A percentile compares a stretch with the other conserved stretches of the same genome.
Conservation (phyloP, 228 moss, liverwort and hornwort genomes). For the Sphagnum fallax region DNA sequence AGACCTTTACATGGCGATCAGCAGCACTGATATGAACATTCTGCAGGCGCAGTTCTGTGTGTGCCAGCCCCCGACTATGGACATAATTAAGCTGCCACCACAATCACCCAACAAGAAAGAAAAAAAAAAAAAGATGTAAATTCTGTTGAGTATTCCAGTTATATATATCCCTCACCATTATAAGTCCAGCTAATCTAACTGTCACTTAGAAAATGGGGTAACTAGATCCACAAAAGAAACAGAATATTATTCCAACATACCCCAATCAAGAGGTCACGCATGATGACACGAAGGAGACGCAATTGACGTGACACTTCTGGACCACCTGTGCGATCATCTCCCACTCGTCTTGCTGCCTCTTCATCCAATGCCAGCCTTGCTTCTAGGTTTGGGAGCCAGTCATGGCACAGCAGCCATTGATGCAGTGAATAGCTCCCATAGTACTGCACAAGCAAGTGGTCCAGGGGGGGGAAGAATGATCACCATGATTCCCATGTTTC, state of each 20-base stretch:
- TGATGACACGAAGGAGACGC: slow-evolving; percentile 36
- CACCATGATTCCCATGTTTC: not conserved
- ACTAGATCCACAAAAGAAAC: no score
- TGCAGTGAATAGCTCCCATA: slow-evolving; percentile 48
- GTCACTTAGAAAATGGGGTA: no score
- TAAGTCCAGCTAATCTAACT: no score
- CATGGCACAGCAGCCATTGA: slow-evolving; percentile 40
- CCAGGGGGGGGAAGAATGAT: not conserved
- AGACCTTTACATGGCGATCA: slow-evolving; percentile 35
- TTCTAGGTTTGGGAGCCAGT: slow-evolving; percentile 44
- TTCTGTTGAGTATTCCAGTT: no score
- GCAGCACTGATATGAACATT: slow-evolving; percentile 37
- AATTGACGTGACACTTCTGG: slow-evolving; percentile 36
- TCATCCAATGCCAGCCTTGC: slow-evolving; percentile 29
- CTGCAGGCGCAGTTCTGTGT: slow-evolving; percentile 39
- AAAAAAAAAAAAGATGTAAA: not conserved
- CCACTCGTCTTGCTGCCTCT: slow-evolving; percentile 29
- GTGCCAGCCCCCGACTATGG: slow-evolving; percentile 39
- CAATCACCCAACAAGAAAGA: not conserved
- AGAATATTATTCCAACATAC: slow-evolving; percentile 4
- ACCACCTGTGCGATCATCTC: slow-evolving; percentile 35
- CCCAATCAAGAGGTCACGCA: slow-evolving; percentile 52
- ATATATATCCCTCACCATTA: no score
- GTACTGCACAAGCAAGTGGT: slow-evolving; percentile 13
- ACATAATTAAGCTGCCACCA: slow-evolving; percentile 32